These are phyloP conservation scores for Zychaea mexicana DNA, from an alignment of 371 early-diverging fungal genomes.

Conservation along the genomic window DNA sequence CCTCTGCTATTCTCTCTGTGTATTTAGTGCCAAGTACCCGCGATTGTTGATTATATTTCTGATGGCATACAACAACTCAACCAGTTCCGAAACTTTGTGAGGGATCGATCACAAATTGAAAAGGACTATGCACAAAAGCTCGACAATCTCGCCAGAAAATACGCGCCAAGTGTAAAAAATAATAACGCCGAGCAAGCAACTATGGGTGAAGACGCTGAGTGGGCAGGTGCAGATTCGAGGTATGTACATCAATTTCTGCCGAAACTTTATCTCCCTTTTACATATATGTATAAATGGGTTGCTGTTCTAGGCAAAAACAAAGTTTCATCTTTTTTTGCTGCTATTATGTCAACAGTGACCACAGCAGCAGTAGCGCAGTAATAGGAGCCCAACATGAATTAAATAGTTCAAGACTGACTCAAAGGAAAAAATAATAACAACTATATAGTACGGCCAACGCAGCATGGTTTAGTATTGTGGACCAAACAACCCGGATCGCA, in stretches of 20 bases:
- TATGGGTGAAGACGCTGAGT: constrained; percentile 33
- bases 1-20: no score
- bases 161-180: constrained; percentile 44
- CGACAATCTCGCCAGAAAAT: constrained; percentile 68
- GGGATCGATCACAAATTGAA: constrained; percentile 74
- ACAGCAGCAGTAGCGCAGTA: no score
- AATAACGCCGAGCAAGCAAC: constrained; percentile 11
- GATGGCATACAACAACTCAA: constrained; percentile 63
- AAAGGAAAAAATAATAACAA: no score
- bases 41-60: constrained; percentile 56
- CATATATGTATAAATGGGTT: neutral
- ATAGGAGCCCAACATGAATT: no score
- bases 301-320: no score
- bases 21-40: constrained; percentile 66
- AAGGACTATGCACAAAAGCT: constrained; percentile 76
- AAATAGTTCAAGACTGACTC: no score
- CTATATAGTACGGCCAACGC: constrained; percentile 15
- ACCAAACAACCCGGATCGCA: constrained; percentile 61
- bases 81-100: constrained; percentile 76
- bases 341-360: no score
- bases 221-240: constrained; percentile 29
- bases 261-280: neutral
- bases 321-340: neutral
- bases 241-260: constrained; percentile 15
- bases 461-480: constrained; percentile 61